Evolutionary conservation across 257 asterid species (phyloP).

Genomic region (Solanum megistacrolobum): DNA sequence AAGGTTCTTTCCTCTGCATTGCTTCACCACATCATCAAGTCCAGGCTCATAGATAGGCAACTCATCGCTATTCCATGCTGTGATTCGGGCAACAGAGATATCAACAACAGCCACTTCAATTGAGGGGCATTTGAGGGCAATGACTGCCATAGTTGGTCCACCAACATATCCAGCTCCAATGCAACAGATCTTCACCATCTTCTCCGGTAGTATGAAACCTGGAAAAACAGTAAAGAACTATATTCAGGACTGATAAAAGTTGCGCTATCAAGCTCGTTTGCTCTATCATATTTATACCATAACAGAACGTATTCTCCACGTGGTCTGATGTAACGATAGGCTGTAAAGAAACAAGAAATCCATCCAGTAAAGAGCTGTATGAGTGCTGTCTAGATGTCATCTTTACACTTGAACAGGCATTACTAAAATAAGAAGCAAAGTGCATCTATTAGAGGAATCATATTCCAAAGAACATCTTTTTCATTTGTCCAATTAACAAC

Average conservation of each 20-base stretch:
- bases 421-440: background rate
- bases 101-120: slow-evolving; percentile 43
- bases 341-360: background rate
- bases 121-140: slow-evolving; percentile 36
- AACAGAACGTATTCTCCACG: background rate
- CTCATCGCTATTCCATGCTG: slow-evolving; percentile 45
- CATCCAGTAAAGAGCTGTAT: background rate
- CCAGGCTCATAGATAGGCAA: slow-evolving; percentile 70
- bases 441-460: background rate
- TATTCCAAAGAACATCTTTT: background rate
- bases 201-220: background rate
- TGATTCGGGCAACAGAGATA: slow-evolving; percentile 33
- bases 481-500: background rate
- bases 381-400: background rate
- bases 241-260: background rate
- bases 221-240: background rate
- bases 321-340: too few species aligned
- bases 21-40: slow-evolving; percentile 50
- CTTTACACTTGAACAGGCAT: background rate
- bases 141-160: slow-evolving; percentile 45
- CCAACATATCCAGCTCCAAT: slow-evolving; percentile 49
- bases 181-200: slow-evolving; percentile 42
- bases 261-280: background rate
- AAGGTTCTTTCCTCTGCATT: slow-evolving; percentile 50
- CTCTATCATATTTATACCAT: background rate